A percentile compares a stretch with the other conserved stretches of the same genome.
Conservation (phyloP, 495 filamentous ascomycete species). For the Copromyces sp. region DNA sequence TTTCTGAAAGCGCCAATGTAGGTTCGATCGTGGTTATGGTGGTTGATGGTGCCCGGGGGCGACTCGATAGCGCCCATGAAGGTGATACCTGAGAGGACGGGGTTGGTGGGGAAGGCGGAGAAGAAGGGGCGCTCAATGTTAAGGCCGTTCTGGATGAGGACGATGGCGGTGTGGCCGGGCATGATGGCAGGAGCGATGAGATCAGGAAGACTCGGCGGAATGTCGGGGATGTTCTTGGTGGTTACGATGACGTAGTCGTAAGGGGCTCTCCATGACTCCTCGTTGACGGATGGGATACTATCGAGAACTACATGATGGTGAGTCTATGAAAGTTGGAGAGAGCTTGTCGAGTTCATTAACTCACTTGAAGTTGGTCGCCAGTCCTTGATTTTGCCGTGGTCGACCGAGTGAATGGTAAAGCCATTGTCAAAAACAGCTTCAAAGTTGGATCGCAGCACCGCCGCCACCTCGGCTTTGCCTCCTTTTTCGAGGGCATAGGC, state of each 20-base stretch:
- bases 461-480: constrained; percentile 18
- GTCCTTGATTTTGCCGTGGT: constrained; percentile 21
- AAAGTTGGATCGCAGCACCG: constrained; percentile 31
- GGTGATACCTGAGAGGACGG: constrained; percentile 42
- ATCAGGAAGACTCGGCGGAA: constrained; percentile 23
- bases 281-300: constrained; percentile 29
- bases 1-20: constrained; percentile 38
- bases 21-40: constrained; percentile 31
- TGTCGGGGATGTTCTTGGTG: constrained; percentile 41
- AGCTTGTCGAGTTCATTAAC: background rate
- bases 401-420: constrained; percentile 23
- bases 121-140: constrained; percentile 51
- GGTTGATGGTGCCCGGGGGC: constrained; percentile 32
- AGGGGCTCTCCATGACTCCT: constrained; percentile 8
- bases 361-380: constrained; percentile 20
- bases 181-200: constrained; percentile 42
- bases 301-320: constrained; percentile 18
- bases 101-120: constrained; percentile 38
- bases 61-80: constrained; percentile 42
- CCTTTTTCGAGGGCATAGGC: constrained; percentile 27
- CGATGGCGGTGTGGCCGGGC: constrained; percentile 37
- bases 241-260: constrained; percentile 45
- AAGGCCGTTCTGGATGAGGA: constrained; percentile 54
- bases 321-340: background rate
- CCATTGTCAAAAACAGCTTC: constrained; percentile 16